phyloP scores from a whole-genome alignment of 805 yeast species.

The Candida berthetii region DNA sequence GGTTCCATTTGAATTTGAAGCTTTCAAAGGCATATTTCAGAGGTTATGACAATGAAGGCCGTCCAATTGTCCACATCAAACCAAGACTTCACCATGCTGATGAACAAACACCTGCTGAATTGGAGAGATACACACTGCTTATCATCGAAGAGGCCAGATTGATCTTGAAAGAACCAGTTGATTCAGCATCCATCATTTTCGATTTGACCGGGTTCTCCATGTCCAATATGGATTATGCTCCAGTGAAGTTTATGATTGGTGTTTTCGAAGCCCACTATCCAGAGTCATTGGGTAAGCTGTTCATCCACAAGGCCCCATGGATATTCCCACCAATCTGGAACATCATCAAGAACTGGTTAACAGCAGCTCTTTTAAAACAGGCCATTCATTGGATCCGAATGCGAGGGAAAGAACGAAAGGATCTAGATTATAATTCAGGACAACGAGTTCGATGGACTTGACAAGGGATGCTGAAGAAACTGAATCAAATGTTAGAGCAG shows the following conservation, averaged over 20 bases:
- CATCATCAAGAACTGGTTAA: constrained; percentile 87
- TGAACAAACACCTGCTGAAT: constrained; percentile 63
- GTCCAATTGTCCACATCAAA: constrained; percentile 79
- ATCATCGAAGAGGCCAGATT: constrained; percentile 81
- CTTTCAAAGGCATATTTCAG: constrained; percentile 66
- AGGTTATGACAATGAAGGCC: constrained; percentile 66
- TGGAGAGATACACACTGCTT: constrained; percentile 69
- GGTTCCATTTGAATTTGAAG: constrained; percentile 37
- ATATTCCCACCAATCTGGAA: constrained; percentile 93
- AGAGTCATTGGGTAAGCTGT: constrained; percentile 77
- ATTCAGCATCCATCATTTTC: constrained; percentile 77
- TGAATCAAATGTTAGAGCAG: no score
- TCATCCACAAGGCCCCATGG: constrained; percentile 96
- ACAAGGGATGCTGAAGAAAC: no score
- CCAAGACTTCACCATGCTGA: constrained; percentile 69
- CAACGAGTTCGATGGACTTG: no score
- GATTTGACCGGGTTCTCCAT: constrained; percentile 83
- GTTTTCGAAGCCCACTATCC: constrained; percentile 97
- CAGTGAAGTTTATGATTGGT: constrained; percentile 83
- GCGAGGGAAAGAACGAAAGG: no score
- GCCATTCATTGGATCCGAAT: no score
- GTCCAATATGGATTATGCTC: constrained; percentile 88
- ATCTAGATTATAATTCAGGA: no score
- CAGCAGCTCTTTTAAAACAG: no score
- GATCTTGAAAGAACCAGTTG: constrained; percentile 66